These are phyloP conservation scores for Colletotrichum australisinense DNA, from an alignment of 2,329 filamentous ascomycete species.

Conservation along the genomic window DNA sequence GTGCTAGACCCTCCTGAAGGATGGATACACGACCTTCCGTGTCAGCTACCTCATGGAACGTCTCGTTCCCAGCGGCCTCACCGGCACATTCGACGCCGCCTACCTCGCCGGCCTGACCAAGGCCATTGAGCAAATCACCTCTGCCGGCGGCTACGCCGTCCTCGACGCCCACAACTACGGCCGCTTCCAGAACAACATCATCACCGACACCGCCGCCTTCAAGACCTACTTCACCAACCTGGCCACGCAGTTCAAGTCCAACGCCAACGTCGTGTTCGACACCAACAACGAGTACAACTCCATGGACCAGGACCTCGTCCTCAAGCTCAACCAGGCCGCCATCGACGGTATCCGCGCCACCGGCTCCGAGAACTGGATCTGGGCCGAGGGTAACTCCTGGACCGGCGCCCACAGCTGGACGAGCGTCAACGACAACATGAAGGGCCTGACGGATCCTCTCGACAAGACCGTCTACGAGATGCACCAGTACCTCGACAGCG, in stretches of 20 bases:
- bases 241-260: constrained; percentile 58
- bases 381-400: constrained; percentile 61
- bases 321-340: constrained; percentile 67
- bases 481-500: constrained; percentile 63
- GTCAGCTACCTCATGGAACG: constrained; percentile 70
- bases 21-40: constrained; percentile 68
- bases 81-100: constrained; percentile 49
- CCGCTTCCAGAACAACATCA: constrained; percentile 59
- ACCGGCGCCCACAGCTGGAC: constrained; percentile 53
- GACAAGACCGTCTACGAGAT: constrained; percentile 60
- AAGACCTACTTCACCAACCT: constrained; percentile 63
- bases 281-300: constrained; percentile 71
- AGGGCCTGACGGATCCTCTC: constrained; percentile 53
- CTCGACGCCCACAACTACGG: constrained; percentile 68
- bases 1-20: constrained; percentile 55
- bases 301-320: constrained; percentile 65
- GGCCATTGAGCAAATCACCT: constrained; percentile 45
- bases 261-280: constrained; percentile 66
- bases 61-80: constrained; percentile 56
- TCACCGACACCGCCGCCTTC: constrained; percentile 60
- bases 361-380: constrained; percentile 61
- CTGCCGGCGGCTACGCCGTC: constrained; percentile 52
- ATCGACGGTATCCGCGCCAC: constrained; percentile 66
- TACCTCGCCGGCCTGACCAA: constrained; percentile 52
- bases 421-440: constrained; percentile 48